These are phyloP conservation scores for Phytophthora pistaciae DNA, from an alignment of 352 stramenopile species.

Conservation along the genomic window DNA sequence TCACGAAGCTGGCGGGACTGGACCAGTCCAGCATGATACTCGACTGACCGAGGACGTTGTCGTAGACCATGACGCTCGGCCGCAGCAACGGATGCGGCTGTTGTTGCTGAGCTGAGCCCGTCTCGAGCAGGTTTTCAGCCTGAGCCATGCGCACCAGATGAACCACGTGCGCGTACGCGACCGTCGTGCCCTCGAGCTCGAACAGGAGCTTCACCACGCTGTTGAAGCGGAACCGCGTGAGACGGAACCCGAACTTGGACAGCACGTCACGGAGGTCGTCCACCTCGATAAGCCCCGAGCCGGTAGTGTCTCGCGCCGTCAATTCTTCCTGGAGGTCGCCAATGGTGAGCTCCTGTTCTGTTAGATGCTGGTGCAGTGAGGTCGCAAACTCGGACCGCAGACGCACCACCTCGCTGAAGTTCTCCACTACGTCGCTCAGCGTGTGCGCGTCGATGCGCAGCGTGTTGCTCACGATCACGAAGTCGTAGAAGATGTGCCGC, in stretches of 20 bases:
- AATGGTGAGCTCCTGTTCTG: constrained; percentile 20
- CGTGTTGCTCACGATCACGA: constrained; percentile 64
- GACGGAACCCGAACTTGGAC: constrained; percentile 47
- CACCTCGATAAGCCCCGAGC: constrained; percentile 45
- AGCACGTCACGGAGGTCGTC: constrained; percentile 56
- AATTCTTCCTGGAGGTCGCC: constrained; percentile 47
- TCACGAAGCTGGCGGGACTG: not conserved
- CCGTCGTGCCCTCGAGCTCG: constrained; percentile 35
- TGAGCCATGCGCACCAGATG: constrained; percentile 46
- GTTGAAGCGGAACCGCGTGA: constrained; percentile 74
- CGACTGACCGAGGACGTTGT: not conserved
- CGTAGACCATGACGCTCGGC: constrained; percentile 12
- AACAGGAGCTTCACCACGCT: constrained; percentile 70
- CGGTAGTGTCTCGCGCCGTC: constrained; percentile 28
- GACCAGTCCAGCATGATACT: not conserved
- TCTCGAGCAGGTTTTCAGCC: constrained; percentile 20
- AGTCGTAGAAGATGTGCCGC: constrained; percentile 66
- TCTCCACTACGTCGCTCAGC: constrained; percentile 61
- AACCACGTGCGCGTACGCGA: constrained; percentile 57
- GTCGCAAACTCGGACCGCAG: constrained; percentile 59
- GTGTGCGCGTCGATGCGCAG: constrained; percentile 57
- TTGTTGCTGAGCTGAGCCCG: constrained; percentile 1
- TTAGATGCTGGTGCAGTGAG: constrained; percentile 37
- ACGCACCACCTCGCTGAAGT: constrained; percentile 60
- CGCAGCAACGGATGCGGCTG: constrained; percentile 31